Evolutionary conservation across 306 rosid genomes (phyloP), one percentile per base, ranked within the genome.

Genomic region (Prunus kanzakura): DNA sequence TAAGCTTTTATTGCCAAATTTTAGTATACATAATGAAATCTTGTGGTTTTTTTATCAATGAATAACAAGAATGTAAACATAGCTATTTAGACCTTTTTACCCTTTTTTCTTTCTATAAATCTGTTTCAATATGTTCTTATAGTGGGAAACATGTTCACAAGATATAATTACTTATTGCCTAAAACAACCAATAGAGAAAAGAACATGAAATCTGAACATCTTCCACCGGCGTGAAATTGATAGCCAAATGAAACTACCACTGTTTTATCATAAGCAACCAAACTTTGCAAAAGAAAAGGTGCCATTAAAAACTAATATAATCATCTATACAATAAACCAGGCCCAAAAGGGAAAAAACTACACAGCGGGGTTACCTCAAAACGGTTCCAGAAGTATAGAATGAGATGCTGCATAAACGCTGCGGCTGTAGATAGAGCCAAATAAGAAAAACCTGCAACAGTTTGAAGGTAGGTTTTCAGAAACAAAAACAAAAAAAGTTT

Each of bases 351-450:
- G 23, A 38, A 57, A 30, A 25, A 19, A 8, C 14, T n/a, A 79
- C 18, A 50, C 32, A 41, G 74, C 29, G 8, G 46, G 18, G 29
- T 74, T 77, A 96, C 98, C 99, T 96, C 98, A 63, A 96, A 96
- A 64, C 93, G 97, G 81, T 96, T 93, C 99, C 99, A 96, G 81
- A 96, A 92, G 84, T 96, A 92, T 49, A 92, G 89, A 66, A 96
- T 89, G 82, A 92, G 92, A 85, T 96, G 99, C 79, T 82, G 96
- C 99, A 91, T 96, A 89, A 96, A 96, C 41, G 97, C 97, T 38
- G 99, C 98, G n/a, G 99, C 83, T 25, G 99, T 89, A 60, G 97
- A 92, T 64, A 96, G 99, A 8, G 98, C 98, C 89, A 92, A 82
- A 85, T 96, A 96, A 63, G 98, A 96, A 87, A 96, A 96, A 67